Evolutionary conservation across 768 basidiomycete species (phyloP).

Genomic region (Russula sp.): DNA sequence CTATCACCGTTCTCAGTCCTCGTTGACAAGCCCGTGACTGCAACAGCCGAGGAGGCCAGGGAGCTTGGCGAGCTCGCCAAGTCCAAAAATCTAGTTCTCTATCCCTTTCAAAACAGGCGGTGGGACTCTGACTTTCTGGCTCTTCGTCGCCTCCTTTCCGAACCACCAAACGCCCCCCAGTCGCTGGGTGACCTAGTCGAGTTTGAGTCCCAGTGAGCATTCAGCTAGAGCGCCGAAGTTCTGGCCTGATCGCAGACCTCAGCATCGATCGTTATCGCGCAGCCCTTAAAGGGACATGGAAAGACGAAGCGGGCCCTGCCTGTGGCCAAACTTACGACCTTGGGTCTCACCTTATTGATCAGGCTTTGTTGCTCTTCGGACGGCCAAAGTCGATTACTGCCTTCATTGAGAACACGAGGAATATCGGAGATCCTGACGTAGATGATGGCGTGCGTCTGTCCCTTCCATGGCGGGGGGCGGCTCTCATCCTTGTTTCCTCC

Average conservation of each 20-base stretch:
- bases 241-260: background rate
- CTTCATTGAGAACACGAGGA: slow-evolving; percentile 62
- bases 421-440: slow-evolving; percentile 55
- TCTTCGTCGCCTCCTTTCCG: slow-evolving; percentile 49
- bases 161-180: slow-evolving; percentile 45
- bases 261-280: slow-evolving; percentile 75
- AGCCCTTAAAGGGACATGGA: slow-evolving; percentile 68
- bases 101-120: slow-evolving; percentile 68
- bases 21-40: slow-evolving; percentile 74
- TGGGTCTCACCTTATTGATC: slow-evolving; percentile 76
- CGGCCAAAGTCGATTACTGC: slow-evolving; percentile 62
- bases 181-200: slow-evolving; percentile 60
- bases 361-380: slow-evolving; percentile 70
- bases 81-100: slow-evolving; percentile 55
- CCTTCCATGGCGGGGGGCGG: slow-evolving; percentile 44
- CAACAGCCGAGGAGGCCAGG: slow-evolving; percentile 50
- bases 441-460: slow-evolving; percentile 53
- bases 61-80: slow-evolving; percentile 57
- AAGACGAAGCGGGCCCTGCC: slow-evolving; percentile 58
- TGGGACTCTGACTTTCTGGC: slow-evolving; percentile 78
- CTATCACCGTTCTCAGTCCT: slow-evolving; percentile 42
- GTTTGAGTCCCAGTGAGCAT: slow-evolving; percentile 66
- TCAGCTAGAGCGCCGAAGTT: background rate
- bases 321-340: slow-evolving; percentile 72
- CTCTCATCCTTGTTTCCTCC: slow-evolving; percentile 36